A percentile compares a stretch with the other conserved stretches of the same genome.
These are phyloP conservation scores for Pinus taeda DNA, from an alignment of 75 land plant species.

Conservation along the genomic window DNA sequence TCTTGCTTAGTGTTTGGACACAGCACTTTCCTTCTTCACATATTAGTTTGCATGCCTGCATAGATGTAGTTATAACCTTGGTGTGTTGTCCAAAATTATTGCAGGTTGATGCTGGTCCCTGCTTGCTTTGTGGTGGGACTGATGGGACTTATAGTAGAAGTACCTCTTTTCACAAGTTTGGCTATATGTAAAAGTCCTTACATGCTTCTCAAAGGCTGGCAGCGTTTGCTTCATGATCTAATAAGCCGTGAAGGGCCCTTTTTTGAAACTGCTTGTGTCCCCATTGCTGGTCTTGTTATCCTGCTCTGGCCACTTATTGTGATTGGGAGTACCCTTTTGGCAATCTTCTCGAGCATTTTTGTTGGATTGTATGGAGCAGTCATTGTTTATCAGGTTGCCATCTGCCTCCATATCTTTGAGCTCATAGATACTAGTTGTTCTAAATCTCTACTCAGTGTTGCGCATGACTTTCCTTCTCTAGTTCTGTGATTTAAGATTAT, in stretches of 20 bases:
- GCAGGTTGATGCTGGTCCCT: conserved; percentile 72
- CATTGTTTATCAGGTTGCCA: conserved; percentile 75
- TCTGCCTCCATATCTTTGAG: conserved; percentile 6
- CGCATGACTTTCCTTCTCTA: neutral
- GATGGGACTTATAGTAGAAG: conserved; percentile 73
- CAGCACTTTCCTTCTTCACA: neutral
- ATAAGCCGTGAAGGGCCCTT: conserved; percentile 81
- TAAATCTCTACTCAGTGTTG: neutral
- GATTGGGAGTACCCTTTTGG: conserved; percentile 48
- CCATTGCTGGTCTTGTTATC: conserved; percentile 83
- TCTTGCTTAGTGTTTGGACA: no score
- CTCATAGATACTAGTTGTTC: neutral
- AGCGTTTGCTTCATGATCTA: conserved; percentile 54
- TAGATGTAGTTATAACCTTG: neutral
- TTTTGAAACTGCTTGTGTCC: conserved; percentile 84
- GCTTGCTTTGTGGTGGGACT: conserved; percentile 61
- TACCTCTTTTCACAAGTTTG: conserved; percentile 58
- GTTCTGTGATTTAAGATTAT: neutral
- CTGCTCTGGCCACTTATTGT: conserved; percentile 88
- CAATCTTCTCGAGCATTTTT: conserved; percentile 68
- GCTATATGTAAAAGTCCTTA: conserved; percentile 78
- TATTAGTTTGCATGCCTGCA: neutral
- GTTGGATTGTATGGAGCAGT: conserved; percentile 70
- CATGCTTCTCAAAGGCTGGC: conserved; percentile 88
- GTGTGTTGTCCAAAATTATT: neutral